A percentile compares a stretch with the other conserved stretches of the same genome.
phyloP scores from a whole-genome alignment of 1,139 yeast species.

The Suhomyces terraborum region DNA sequence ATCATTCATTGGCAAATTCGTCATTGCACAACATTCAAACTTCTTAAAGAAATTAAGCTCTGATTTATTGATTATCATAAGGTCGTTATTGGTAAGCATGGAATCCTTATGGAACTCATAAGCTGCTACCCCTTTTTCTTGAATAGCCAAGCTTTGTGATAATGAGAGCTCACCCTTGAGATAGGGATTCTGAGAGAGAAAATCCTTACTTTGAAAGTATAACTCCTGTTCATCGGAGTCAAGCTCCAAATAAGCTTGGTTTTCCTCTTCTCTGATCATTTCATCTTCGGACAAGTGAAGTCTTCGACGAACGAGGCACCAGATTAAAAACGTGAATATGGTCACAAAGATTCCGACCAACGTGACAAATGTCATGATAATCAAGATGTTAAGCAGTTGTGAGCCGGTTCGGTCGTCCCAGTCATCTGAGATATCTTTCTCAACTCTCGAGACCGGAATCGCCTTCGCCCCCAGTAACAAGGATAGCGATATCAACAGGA shows the following conservation, averaged over 20 bases:
- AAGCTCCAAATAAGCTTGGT: conserved; percentile 60
- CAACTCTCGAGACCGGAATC: conserved; percentile 4
- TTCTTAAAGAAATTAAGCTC: conserved; percentile 75
- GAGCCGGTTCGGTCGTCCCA: conserved; percentile 2
- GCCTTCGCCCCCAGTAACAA: conserved; percentile 9
- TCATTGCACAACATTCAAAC: conserved; percentile 75
- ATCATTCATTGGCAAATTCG: conserved; percentile 86
- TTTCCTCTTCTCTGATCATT: conserved; percentile 61
- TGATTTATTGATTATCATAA: conserved; percentile 66
- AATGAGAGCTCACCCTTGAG: conserved; percentile 45
- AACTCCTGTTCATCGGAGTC: conserved; percentile 78
- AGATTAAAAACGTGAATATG: conserved; percentile 7
- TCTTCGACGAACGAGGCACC: conserved; percentile 16
- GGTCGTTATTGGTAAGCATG: conserved; percentile 58
- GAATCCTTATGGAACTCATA: conserved; percentile 86
- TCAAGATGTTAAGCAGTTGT: conserved; percentile 1
- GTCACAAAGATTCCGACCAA: conserved; percentile 9
- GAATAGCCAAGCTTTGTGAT: conserved; percentile 62
- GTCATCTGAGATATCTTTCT: not conserved
- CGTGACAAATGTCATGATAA: conserved; percentile 7
- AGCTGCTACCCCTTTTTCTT: conserved; percentile 90
- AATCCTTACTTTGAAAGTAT: conserved; percentile 69
- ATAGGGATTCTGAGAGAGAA: conserved; percentile 57
- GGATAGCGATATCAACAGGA: conserved; percentile 6
- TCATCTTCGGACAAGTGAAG: conserved; percentile 47